phyloP scores from a whole-genome alignment of 2,329 filamentous ascomycete genomes.

The Paecilomyces fulvus region DNA sequence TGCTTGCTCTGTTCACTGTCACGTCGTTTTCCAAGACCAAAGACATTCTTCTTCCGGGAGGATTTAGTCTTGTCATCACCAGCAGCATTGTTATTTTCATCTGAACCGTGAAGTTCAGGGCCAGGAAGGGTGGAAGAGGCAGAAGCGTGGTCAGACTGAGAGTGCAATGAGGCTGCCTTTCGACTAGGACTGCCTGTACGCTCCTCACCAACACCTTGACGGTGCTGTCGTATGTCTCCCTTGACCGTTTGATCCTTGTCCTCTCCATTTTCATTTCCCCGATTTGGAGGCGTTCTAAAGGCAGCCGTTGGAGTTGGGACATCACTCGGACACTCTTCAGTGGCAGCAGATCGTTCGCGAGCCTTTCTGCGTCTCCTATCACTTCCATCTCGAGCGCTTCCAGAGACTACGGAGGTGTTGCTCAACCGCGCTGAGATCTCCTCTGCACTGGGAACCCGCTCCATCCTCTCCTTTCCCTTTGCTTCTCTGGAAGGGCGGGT shows the following conservation, averaged over 20 bases:
- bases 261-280: not conserved
- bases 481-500: not conserved
- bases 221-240: not conserved
- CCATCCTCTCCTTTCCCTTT: not conserved
- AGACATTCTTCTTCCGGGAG: slow-evolving; percentile 8
- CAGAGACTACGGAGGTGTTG: not conserved
- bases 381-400: not conserved
- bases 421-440: not conserved
- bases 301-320: slow-evolving; percentile 1
- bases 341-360: not conserved
- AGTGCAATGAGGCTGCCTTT: not conserved
- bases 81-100: not conserved
- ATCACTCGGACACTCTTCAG: not conserved
- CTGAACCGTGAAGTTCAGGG: not conserved
- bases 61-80: slow-evolving; percentile 5
- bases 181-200: slow-evolving; percentile 2
- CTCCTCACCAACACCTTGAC: not conserved
- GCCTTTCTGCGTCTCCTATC: not conserved
- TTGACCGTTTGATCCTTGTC: slow-evolving; percentile 1
- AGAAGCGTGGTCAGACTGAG: not conserved
- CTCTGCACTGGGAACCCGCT: not conserved
- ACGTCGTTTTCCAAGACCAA: slow-evolving; percentile 10
- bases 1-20: slow-evolving; percentile 6
- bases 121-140: not conserved
- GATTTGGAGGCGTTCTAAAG: not conserved